These are phyloP conservation scores for Apiospora hydei DNA, from an alignment of 2,329 filamentous ascomycete species.

Conservation along the genomic window DNA sequence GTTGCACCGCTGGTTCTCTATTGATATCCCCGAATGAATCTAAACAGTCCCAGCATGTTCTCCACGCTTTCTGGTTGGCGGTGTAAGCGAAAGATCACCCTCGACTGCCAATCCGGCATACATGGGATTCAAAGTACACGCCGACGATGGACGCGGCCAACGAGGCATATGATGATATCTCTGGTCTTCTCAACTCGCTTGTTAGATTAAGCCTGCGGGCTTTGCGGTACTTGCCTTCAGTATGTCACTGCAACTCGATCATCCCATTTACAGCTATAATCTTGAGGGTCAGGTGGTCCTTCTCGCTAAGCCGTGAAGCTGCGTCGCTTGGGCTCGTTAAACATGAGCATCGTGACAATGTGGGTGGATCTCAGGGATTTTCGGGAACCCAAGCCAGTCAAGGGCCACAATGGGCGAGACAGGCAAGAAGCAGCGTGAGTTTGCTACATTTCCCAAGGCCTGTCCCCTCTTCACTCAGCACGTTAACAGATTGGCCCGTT, in stretches of 20 bases:
- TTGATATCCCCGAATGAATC: neutral
- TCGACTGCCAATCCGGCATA: constrained; percentile 9
- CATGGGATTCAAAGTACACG: neutral
- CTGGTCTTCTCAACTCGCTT: constrained; percentile 13
- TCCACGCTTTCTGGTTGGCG: constrained; percentile 10
- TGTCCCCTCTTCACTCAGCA: neutral
- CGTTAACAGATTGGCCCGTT: neutral
- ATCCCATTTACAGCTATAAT: neutral
- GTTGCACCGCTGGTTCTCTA: neutral
- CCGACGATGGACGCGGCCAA: neutral
- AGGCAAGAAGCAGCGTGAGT: neutral
- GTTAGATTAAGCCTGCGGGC: constrained; percentile 22
- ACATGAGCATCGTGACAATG: neutral
- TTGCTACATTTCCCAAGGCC: neutral
- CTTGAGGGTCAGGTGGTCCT: constrained; percentile 10
- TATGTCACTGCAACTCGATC: constrained; percentile 21
- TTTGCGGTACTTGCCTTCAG: constrained; percentile 4
- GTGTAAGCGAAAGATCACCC: constrained; percentile 21
- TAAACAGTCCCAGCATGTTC: neutral
- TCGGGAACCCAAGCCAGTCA: constrained; percentile 24
- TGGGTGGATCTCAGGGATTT: constrained; percentile 21
- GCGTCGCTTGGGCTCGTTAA: constrained; percentile 18
- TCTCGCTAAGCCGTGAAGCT: constrained; percentile 18
- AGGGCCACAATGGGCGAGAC: constrained; percentile 19
- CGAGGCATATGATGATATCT: constrained; percentile 6